Evolutionary conservation across 2,329 filamentous ascomycete species (phyloP), one percentile per base, ranked within the genome.

Genomic region (Acephala macrosclerotiorum): DNA sequence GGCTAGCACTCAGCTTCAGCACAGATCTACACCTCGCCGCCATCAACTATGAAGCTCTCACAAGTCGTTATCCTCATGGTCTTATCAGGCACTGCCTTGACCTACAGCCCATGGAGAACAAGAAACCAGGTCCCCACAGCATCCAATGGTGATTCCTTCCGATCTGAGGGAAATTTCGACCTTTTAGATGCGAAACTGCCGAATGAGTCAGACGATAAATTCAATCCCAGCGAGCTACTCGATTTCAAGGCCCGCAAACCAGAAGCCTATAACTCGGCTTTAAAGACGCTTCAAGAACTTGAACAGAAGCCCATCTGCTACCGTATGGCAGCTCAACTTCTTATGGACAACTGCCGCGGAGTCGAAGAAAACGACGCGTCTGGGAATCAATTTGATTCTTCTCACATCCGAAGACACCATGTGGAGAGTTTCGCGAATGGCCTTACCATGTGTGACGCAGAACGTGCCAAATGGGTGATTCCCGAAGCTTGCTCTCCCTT

Each of bases 371-470:
- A 74, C 35, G 70, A 66, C 58, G 71, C 74, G 60, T 58, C 74
- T 22, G 71, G 70, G 25, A 71, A 72, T 5, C 72, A 72, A 71
- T 76, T 58, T 55, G 74, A 70, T 58, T 73, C 58, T 68, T 69
- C 67, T 33, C 68, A 69, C 71, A 1, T 75, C 83, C 47, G 83
- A 83, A 63, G 75, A 77, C 63, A 77, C 79, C 66, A 86, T 83
- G 68, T 77, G 20, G 86, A 85, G 4, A 80, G 87, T 36, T 91
- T 89, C 68, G 87, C 88, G 1, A 84, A 85, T 9, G 84, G 87
- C 53, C 79, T 91, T 18, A 87, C 89, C 12, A 79, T 89, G 9
- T 91, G 89, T 70, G 88, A 91, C 72, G 80, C 90, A 8, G 79
- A 81, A 12, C 83, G 82, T 22, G 84, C 85, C 2, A 81, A 82